phyloP scores from a whole-genome alignment of 108 stramenopile species.

The Chaetoceros muelleri region DNA sequence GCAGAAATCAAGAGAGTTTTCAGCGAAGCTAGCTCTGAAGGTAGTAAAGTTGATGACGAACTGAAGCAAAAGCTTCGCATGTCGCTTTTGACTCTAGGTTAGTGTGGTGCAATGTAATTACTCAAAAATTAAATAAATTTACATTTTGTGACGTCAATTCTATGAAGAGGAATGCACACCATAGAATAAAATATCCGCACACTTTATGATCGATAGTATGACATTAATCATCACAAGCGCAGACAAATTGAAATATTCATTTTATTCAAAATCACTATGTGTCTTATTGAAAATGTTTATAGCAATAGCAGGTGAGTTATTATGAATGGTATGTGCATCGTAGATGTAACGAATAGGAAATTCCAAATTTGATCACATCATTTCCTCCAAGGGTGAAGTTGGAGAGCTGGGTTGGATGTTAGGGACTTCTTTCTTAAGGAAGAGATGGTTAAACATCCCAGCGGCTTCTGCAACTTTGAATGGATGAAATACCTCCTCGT shows the following conservation, averaged over 20 bases:
- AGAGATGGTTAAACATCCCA: neutral
- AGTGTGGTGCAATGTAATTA: neutral
- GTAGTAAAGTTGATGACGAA: conserved; percentile 67
- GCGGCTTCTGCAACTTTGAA: neutral
- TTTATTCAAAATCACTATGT: too few species aligned
- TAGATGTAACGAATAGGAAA: too few species aligned
- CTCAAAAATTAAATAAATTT: neutral
- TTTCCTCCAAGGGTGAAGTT: neutral
- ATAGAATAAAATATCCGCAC: too few species aligned
- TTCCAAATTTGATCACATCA: too few species aligned
- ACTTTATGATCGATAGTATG: too few species aligned
- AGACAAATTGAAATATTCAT: too few species aligned
- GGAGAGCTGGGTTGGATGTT: neutral
- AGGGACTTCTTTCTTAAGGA: neutral
- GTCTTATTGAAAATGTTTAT: too few species aligned
- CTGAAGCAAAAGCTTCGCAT: conserved; percentile 62
- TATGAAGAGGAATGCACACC: too few species aligned
- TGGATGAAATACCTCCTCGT: neutral
- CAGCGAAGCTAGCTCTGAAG: conserved; percentile 44
- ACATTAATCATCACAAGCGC: too few species aligned
- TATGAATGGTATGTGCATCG: too few species aligned
- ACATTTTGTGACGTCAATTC: too few species aligned
- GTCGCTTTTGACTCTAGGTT: conserved; percentile 17
- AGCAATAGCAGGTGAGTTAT: too few species aligned
- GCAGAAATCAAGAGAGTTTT: conserved; percentile 60